Conservation (phyloP, 441 rosid genomes). For the Populus trichocarpa region DNA sequence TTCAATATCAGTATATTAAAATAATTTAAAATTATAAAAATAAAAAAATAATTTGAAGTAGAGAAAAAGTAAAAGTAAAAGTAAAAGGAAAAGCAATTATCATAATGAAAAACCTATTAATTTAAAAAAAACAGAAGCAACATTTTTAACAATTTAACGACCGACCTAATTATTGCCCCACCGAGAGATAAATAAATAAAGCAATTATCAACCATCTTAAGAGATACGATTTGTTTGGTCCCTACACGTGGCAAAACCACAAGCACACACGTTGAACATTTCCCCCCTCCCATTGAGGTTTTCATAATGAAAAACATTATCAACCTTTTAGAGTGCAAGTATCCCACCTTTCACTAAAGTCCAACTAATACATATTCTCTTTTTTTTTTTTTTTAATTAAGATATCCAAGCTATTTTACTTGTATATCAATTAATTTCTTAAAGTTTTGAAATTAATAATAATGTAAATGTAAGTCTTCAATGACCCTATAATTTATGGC, state of each 20-base stretch:
- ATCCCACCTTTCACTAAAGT: no score
- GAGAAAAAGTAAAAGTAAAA: no score
- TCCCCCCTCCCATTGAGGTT: not conserved
- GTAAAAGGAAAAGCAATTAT: no score
- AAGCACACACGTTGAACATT: not conserved
- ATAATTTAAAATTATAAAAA: no score
- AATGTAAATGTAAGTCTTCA: no score
- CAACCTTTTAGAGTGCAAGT: not conserved
- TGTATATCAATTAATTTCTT: accelerated
- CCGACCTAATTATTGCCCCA: not conserved
- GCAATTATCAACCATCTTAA: not conserved
- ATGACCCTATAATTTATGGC: accelerated
- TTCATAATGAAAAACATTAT: not conserved
- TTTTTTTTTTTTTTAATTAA: not conserved
- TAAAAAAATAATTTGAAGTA: no score
- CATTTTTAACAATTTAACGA: not conserved
- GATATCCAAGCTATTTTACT: accelerated
- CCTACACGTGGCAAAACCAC: slow-evolving; percentile 9
- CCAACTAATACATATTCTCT: not conserved
- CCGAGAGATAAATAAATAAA: not conserved
- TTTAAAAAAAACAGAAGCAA: no score
- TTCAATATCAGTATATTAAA: no score
- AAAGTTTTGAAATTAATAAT: accelerated
- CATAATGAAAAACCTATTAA: not conserved
- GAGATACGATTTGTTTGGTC: not conserved